Evolutionary conservation across 148 eudicot genomes (phyloP), one percentile per base, ranked within the genome.

Genomic region (Simmondsia chinensis): DNA sequence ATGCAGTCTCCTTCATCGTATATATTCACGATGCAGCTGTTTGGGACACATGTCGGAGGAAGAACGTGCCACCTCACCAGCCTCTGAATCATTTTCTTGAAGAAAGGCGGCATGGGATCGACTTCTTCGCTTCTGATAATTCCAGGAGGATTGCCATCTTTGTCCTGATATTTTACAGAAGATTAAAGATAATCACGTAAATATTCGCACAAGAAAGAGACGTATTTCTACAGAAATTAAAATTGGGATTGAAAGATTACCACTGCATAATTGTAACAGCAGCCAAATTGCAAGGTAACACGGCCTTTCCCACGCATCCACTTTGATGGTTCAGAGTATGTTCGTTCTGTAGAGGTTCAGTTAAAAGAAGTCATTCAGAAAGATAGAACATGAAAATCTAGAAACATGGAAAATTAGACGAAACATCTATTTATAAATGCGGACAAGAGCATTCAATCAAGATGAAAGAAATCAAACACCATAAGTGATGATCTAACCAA

Each of bases 261-360:
- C 75, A 64, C 64, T 51, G 80, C 72, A 41, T 78, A 78, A 39
- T 71, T 78, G 58, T 78, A 78, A 35, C 85, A 78, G 46, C 85
- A 78, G 23, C 85, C 85, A 27, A 78, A 78, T 43, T 74, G 80
- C 24, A 77, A 73, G 1, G 85, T 78, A 12, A 74, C 67, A 43
- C 80, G 85, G 20, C 80, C 85, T 55, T 78, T 78, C 7, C 80
- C 86, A n/a, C 68, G 70, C 70, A 79, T 71, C 77, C 80, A 74
- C 52, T 79, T 79, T 27, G 33, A 47, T 9, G 86, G 85, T 53
- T 78, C 80, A 1, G 76, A 36, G 39, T 71, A 78, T 4, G 85
- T 78, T 19, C 80, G 64, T 18, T 26, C 85, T 78, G 66, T 15
- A 41, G 34, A 52, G 1, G 22, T 15, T 18, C 27, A 41, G 31